Evolutionary conservation across 768 basidiomycete genomes (phyloP).

Genomic region (Hydnomerulius pinastri): DNA sequence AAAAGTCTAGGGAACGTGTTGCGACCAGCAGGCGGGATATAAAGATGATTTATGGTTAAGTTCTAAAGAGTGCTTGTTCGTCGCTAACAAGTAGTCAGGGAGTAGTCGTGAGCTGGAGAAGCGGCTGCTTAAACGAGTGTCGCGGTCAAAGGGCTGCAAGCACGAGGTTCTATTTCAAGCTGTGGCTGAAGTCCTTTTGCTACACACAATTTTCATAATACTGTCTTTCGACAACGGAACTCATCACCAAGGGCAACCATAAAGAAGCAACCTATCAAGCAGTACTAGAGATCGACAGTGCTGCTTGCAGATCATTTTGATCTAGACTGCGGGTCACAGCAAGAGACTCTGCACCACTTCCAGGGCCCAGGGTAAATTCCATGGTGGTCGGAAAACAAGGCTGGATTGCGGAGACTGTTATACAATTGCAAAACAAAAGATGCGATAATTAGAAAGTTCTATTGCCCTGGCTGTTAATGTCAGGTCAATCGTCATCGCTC

Average conservation of each 20-base stretch:
- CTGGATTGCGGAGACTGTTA: slow-evolving; percentile 14
- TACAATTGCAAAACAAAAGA: slow-evolving; percentile 21
- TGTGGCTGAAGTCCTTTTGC: slow-evolving; percentile 28
- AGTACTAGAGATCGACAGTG: neutral
- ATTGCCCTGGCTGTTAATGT: slow-evolving; percentile 1
- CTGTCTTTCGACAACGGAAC: neutral
- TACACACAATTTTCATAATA: neutral
- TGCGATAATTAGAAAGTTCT: slow-evolving; percentile 4
- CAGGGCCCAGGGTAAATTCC: neutral
- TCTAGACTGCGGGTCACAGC: neutral
- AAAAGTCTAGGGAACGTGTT: slow-evolving; percentile 12
- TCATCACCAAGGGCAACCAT: neutral
- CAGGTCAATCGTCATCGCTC: slow-evolving; percentile 52
- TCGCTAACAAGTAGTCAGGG: neutral
- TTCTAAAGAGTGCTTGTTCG: slow-evolving; percentile 9
- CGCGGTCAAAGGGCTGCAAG: slow-evolving; percentile 20
- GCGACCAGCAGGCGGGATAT: slow-evolving; percentile 21
- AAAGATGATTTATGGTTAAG: neutral
- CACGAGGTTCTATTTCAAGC: slow-evolving; percentile 23
- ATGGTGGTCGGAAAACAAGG: neutral
- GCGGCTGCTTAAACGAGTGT: slow-evolving; percentile 9
- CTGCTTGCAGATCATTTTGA: slow-evolving; percentile 9
- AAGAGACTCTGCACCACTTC: neutral
- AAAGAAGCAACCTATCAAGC: neutral
- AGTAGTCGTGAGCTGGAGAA: neutral